Conservation (phyloP, 1,139 yeast species). For the Lodderomyces jiufengensis region DNA sequence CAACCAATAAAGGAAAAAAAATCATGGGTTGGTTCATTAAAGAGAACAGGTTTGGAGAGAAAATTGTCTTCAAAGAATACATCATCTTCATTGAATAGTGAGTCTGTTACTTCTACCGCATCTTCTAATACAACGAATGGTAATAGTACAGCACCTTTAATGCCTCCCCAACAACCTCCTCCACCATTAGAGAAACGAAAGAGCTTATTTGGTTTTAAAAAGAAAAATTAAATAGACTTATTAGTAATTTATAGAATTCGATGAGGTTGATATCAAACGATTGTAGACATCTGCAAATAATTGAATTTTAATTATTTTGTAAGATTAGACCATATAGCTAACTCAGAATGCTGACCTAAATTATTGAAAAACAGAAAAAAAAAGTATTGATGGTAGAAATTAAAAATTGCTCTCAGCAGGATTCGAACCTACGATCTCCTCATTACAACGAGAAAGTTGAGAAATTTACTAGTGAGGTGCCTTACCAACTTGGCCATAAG, state of each 20-base stretch:
- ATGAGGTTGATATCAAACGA: too few relatives aligned
- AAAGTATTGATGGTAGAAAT: neutral
- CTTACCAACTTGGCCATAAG: constrained; percentile 85
- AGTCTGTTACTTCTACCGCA: too few relatives aligned
- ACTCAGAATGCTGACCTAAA: too few relatives aligned
- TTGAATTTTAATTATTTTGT: too few relatives aligned
- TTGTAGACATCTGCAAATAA: too few relatives aligned
- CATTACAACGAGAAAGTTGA: too few relatives aligned
- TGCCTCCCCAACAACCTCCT: neutral
- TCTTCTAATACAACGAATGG: too few relatives aligned
- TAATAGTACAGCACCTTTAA: neutral
- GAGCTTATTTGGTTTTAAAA: constrained; percentile 39
- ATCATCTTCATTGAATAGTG: constrained; percentile 9
- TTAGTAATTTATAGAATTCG: too few relatives aligned
- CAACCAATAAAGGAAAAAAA: constrained; percentile 30
- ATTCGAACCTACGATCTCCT: constrained; percentile 87
- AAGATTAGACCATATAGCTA: too few relatives aligned
- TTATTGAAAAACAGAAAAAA: too few relatives aligned
- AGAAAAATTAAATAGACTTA: constrained; percentile 21
- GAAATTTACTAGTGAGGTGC: constrained; percentile 93
- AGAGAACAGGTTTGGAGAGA: constrained; percentile 17
- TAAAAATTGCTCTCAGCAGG: constrained; percentile 64
- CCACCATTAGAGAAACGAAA: constrained; percentile 22
- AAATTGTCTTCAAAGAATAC: constrained; percentile 2
- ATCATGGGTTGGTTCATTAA: constrained; percentile 43